Evolutionary conservation across 345 rosid genomes (phyloP), one percentile per base, ranked within the genome.

Genomic region (Dovyalis caffra): DNA sequence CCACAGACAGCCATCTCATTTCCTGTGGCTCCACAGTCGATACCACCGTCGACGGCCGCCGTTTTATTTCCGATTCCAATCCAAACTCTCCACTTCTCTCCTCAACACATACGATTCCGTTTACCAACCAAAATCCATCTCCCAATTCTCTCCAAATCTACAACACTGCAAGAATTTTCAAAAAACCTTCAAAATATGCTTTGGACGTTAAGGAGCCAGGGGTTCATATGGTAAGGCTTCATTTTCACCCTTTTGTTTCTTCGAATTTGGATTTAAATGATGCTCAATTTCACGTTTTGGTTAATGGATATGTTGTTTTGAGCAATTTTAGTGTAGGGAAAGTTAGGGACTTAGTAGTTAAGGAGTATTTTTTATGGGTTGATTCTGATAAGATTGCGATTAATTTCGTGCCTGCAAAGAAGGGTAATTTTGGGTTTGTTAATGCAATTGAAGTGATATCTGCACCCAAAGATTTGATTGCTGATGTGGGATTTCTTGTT

Each of bases 401-500:
- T 60, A 82, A 84, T 28, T 89, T 95, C 26, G 29, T 91, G 38
- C 97, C 99, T 15, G 40, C 83, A 28, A 23, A 66, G 29, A 83
- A 68, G 47, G 82, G 86, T 10, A 83, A 86, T 32, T 79, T 90
- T 34, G 94, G 91, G 21, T 92, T 90, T 70, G 92, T 95, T 65
- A 92, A 87, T 75, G 97, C 94, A 11, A 91, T 95, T 37, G 97
- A 92, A 75, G 95, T 95, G 60, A 85, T 95, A 33, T 95, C 97
- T 74, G 94, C 97, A 11, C 99, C 97, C 60, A 87, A 82, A 69
- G 97, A 95, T 81, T 83, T 92, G 88, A 88, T 91, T 33, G 72
- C 83, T 62, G 94, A 92, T 32, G 78, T 84, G 28, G 91, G 91
- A 32, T 73, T 76, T 71, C 70, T 78, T 47, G 81, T 91, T 38